These are phyloP conservation scores for Aegle marmelos DNA, from an alignment of 345 rosid genomes.

Conservation along the genomic window DNA sequence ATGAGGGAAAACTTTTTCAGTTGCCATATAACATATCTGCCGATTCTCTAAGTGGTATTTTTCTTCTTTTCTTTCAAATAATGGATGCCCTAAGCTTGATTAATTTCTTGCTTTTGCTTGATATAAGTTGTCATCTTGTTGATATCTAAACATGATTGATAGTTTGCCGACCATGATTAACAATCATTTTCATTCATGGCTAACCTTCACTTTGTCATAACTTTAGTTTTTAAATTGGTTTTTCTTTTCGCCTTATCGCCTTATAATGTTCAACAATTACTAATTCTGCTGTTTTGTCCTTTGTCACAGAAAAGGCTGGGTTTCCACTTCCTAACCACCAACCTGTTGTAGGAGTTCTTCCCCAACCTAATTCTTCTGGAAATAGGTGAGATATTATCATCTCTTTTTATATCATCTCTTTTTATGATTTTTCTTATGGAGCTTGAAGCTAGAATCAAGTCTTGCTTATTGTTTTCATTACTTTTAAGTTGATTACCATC, in stretches of 20 bases:
- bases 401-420: constrained; percentile 9
- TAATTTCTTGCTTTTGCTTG: background rate
- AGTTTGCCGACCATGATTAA: background rate
- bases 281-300: constrained; percentile 21
- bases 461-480: constrained; percentile 1
- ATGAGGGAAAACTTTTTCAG: constrained; percentile 36
- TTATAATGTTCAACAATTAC: background rate
- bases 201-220: background rate
- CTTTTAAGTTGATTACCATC: background rate
- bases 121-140: background rate
- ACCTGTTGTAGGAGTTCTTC: constrained; percentile 62
- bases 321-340: constrained; percentile 38
- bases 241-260: background rate
- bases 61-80: background rate
- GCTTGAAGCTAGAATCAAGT: background rate
- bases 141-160: background rate
- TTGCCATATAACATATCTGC: constrained; percentile 52
- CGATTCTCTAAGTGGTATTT: constrained; percentile 44
- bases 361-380: constrained; percentile 53
- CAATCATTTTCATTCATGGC: constrained; percentile 4
- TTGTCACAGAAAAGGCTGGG: constrained; percentile 45
- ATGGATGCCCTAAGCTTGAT: background rate
- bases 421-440: background rate
- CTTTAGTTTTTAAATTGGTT: background rate
- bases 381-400: constrained; percentile 46